Evolutionary conservation across 495 filamentous ascomycete species (phyloP), one percentile per base, ranked within the genome.

Genomic region (Penicillium ochrochloron): DNA sequence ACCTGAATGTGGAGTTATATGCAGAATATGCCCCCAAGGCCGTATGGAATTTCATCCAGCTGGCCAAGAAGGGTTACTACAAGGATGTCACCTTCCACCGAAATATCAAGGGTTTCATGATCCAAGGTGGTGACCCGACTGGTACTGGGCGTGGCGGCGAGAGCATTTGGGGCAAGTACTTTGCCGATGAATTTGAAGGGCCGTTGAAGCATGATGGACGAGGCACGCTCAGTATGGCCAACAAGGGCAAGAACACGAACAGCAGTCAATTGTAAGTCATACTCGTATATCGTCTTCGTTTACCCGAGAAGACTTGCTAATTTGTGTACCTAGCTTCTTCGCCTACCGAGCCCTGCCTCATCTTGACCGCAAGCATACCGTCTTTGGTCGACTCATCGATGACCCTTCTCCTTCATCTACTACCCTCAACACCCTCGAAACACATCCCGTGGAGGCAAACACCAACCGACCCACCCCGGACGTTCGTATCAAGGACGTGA

Each of bases 201-300:
- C 96, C 95, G 0, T 70, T 93, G 34, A 86, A 86, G 29, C 94
- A 97, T 69, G 88, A 94, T 70, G 74, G 80, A 0, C 78, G 95
- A 5, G 95, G 95, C 2, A 83, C 95, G 1, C 66, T 98, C 14
- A 91, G 88, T 66, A 99, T 99, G 95, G 95, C 95, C 35, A 99
- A 99, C 69, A 99, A 99, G 68, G 95, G 95, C 31, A 97, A 97
- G 66, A 93, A 98, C 65, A 98, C 96, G 3, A 99, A 99, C 70
- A 92, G 90, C 37, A 89, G 85, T 60, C 95, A 99, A 78, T 99
- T 98, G 79, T 82, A 57, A 74, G 79, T 74, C 37, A 23, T 35
- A 3, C 11, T 23, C n/a, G 14, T 8, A 21, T 15, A 21, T 39
- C 52, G 19, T 25, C 21, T 10, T 7, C 27, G 21, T n/a, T 34